Percentiles rank a stretch among this genome's conserved stretches.
Evolutionary conservation across 176 grass and related monocot species (phyloP).

Genomic region (Zoysia japonica): DNA sequence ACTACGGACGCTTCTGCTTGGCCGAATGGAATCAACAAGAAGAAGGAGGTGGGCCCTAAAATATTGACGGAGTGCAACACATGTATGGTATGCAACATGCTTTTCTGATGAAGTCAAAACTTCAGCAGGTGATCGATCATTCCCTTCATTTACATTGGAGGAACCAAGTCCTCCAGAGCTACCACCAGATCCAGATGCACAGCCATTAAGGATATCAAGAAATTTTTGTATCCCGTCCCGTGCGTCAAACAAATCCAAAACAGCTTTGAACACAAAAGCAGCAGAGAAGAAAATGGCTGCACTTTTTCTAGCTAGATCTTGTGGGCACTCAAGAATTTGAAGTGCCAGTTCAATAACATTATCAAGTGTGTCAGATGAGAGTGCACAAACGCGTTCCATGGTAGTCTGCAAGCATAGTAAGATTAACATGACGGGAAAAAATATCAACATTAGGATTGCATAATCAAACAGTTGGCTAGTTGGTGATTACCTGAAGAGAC

Average conservation of each 20-base stretch:
- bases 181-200: slow-evolving; percentile 74
- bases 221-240: slow-evolving; percentile 83
- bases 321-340: slow-evolving; percentile 81
- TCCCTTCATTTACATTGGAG: slow-evolving; percentile 58
- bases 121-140: slow-evolving; percentile 62
- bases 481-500: slow-evolving; percentile 77
- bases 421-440: not conserved
- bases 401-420: slow-evolving; percentile 61
- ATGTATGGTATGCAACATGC: slow-evolving; percentile 94
- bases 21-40: slow-evolving; percentile 89
- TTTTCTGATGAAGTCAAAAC: slow-evolving; percentile 84
- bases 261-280: slow-evolving; percentile 96
- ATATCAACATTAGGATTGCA: slow-evolving; percentile 16
- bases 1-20: slow-evolving; percentile 81
- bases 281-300: slow-evolving; percentile 87
- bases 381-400: slow-evolving; percentile 90
- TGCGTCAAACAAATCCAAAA: slow-evolving; percentile 89
- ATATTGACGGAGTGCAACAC: slow-evolving; percentile 90
- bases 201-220: slow-evolving; percentile 72
- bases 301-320: slow-evolving; percentile 91
- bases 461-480: not conserved
- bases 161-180: slow-evolving; percentile 59
- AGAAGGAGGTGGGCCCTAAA: slow-evolving; percentile 93
- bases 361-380: slow-evolving; percentile 67
- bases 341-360: slow-evolving; percentile 87